These are phyloP conservation scores for Tulasnella sp. DNA, from an alignment of 768 basidiomycete genomes.

Conservation along the genomic window DNA sequence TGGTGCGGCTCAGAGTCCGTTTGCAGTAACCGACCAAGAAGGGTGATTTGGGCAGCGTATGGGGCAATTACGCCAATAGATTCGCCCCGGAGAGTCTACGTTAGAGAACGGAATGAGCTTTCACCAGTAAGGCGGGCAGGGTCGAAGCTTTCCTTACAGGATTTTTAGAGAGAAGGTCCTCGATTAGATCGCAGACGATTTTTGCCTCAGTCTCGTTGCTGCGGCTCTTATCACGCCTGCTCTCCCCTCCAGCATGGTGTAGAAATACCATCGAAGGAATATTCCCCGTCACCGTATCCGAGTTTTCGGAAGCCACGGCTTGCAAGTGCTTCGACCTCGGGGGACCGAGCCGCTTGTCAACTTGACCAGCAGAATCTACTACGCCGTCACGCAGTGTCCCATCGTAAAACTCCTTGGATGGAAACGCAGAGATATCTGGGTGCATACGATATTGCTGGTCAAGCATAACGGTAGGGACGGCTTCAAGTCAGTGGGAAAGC, in stretches of 20 bases:
- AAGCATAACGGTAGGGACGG: constrained; percentile 79
- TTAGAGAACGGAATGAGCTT: neutral
- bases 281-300: constrained; percentile 36
- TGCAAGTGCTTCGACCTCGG: constrained; percentile 39
- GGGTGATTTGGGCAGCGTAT: constrained; percentile 77
- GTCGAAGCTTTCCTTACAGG: constrained; percentile 41
- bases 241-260: constrained; percentile 67
- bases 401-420: constrained; percentile 75
- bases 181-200: constrained; percentile 70
- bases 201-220: constrained; percentile 71
- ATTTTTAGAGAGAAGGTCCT: constrained; percentile 71
- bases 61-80: constrained; percentile 93
- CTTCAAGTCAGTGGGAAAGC: neutral
- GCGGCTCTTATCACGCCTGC: constrained; percentile 57
- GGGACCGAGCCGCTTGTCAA: constrained; percentile 48
- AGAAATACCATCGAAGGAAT: constrained; percentile 49
- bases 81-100: constrained; percentile 49
- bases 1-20: constrained; percentile 43
- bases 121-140: neutral
- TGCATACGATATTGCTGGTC: constrained; percentile 97
- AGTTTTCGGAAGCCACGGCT: constrained; percentile 35
- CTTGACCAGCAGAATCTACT: constrained; percentile 43
- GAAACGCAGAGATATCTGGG: constrained; percentile 80
- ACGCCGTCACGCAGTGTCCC: constrained; percentile 67
- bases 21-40: constrained; percentile 60